Evolutionary conservation across 2,329 filamentous ascomycete genomes (phyloP).

Genomic region (Sclerotiophoma versabilis): DNA sequence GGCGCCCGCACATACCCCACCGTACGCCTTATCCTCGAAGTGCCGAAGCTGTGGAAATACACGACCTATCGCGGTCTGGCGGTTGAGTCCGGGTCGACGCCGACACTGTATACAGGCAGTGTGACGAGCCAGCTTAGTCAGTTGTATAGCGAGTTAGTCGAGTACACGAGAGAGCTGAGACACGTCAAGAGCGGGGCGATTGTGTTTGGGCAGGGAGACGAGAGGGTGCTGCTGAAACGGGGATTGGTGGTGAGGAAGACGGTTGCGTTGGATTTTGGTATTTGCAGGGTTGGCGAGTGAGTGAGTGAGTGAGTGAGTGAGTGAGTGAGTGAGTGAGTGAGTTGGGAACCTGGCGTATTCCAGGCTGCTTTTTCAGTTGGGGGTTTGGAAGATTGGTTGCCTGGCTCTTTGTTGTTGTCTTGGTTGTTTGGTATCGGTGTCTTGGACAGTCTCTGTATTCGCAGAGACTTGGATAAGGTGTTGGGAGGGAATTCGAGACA

Average conservation of each 20-base stretch:
- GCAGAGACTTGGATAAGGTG: no score
- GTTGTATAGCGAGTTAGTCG: background rate
- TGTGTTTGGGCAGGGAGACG: constrained; percentile 14
- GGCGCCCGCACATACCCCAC: background rate
- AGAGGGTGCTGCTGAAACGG: background rate
- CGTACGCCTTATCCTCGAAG: constrained; percentile 8
- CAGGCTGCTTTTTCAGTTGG: no score
- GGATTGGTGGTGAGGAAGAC: constrained; percentile 6
- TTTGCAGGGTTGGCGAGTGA: background rate
- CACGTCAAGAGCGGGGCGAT: constrained; percentile 8
- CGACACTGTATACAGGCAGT: constrained; percentile 2
- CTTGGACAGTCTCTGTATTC: no score
- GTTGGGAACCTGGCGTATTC: no score
- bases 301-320: no score
- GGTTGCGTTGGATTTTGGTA: constrained; percentile 9
- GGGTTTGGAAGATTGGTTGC: no score
- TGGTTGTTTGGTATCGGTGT: no score
- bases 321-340: no score
- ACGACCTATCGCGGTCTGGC: background rate
- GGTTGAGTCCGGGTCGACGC: background rate
- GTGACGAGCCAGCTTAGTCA: constrained; percentile 3
- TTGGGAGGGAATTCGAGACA: no score
- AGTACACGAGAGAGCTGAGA: background rate
- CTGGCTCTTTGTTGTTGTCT: no score
- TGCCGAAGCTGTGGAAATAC: background rate